Percentiles rank a stretch among this genome's conserved stretches.
phyloP scores from a whole-genome alignment of 2,329 filamentous ascomycete genomes.

The Stachybotrys chlorohalonatus region DNA sequence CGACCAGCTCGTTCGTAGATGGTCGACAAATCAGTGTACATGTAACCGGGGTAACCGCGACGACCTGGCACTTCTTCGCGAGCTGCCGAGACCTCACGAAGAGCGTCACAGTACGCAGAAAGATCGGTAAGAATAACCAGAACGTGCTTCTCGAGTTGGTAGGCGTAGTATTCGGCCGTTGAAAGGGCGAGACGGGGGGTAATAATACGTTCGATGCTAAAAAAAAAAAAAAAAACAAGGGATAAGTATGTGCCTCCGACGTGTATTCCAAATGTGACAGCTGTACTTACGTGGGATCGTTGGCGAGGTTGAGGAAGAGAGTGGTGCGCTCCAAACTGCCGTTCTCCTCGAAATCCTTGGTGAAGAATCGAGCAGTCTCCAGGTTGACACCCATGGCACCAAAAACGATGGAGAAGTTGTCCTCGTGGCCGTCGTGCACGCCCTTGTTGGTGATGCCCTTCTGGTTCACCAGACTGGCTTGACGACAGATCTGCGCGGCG shows the following conservation, averaged over 20 bases:
- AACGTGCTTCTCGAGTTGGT: constrained; percentile 99
- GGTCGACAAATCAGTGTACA: constrained; percentile 99
- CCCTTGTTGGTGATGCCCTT: constrained; percentile 80
- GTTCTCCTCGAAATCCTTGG: constrained; percentile 97
- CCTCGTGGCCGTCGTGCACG: constrained; percentile 91
- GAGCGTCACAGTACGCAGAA: constrained; percentile 95
- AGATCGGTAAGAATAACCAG: constrained; percentile 97
- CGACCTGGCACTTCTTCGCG: constrained; percentile 98
- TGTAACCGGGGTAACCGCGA: constrained; percentile 99
- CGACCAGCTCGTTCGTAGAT: constrained; percentile 99
- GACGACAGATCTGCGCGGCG: constrained; percentile 95
- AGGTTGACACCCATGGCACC: constrained; percentile 99
- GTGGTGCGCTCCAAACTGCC: constrained; percentile 96
- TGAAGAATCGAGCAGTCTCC: constrained; percentile 98
- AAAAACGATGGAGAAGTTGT: constrained; percentile 99
- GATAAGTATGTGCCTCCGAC: background rate
- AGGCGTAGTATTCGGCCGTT: constrained; percentile 98
- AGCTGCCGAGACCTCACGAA: constrained; percentile 96
- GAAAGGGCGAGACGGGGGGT: constrained; percentile 96
- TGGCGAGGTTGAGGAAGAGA: constrained; percentile 97
- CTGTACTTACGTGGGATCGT: constrained; percentile 83
- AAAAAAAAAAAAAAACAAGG: no score
- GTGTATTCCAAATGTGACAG: background rate
- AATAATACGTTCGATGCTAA: constrained; percentile 97
- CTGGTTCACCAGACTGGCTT: constrained; percentile 81